Evolutionary conservation across 192 early-diverging fungal species (phyloP).

Genomic region (Linnemannia elongata): DNA sequence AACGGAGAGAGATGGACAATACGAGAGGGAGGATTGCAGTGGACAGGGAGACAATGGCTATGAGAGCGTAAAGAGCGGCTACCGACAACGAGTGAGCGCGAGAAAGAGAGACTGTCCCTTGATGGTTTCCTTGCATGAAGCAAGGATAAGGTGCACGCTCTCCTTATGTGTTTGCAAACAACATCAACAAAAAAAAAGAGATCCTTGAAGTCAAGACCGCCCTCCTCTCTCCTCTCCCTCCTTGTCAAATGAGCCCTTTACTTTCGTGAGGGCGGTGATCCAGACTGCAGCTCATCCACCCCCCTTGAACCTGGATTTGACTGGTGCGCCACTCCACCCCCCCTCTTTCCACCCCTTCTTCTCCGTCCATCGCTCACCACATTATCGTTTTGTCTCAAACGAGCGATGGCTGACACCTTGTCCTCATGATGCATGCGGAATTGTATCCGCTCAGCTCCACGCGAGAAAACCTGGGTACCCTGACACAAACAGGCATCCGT

Average conservation of each 20-base stretch:
- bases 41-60: neutral
- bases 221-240: neutral
- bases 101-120: neutral
- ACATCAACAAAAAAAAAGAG: neutral
- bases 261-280: neutral
- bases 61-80: neutral
- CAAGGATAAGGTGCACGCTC: neutral
- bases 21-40: neutral
- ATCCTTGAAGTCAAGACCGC: neutral
- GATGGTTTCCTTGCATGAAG: slow-evolving; percentile 2
- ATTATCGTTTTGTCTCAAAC: neutral
- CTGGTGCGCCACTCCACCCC: neutral
- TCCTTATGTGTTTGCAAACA: slow-evolving; percentile 2
- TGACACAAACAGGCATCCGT: neutral
- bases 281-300: neutral
- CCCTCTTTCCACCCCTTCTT: neutral
- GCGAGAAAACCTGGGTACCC: neutral
- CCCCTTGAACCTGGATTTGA: neutral
- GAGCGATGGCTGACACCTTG: neutral
- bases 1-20: neutral
- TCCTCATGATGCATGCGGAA: neutral
- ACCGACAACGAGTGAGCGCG: neutral
- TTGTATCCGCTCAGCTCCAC: neutral
- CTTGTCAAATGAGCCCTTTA: neutral
- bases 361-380: neutral